Percentiles rank a stretch among this genome's conserved stretches.
These are phyloP conservation scores for Termitomyces sp. DNA, from an alignment of 768 basidiomycete genomes.

Conservation along the genomic window DNA sequence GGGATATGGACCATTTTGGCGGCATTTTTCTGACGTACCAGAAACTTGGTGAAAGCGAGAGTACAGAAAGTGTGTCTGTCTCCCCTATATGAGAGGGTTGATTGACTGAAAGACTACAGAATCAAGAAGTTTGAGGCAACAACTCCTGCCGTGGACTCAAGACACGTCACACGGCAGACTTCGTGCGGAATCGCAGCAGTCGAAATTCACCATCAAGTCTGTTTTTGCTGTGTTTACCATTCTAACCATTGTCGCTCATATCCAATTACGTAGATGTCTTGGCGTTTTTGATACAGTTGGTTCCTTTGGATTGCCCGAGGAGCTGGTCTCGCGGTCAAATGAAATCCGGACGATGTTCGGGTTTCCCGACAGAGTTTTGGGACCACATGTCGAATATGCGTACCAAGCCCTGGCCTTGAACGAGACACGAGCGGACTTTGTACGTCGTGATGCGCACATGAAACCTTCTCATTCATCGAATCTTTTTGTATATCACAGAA, in stretches of 20 bases:
- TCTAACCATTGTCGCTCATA: not conserved
- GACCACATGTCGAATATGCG: conserved; percentile 59
- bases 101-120: not conserved
- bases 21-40: conserved; percentile 60
- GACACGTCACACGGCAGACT: conserved; percentile 47
- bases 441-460: conserved; percentile 27
- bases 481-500: conserved; percentile 23
- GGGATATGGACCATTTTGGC: conserved; percentile 70
- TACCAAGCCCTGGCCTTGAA: conserved; percentile 72
- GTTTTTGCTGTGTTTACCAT: conserved; percentile 8
- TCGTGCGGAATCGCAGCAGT: conserved; percentile 43
- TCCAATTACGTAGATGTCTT: conserved; percentile 48
- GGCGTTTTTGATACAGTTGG: conserved; percentile 83
- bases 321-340: conserved; percentile 43
- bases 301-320: conserved; percentile 65
- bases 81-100: not conserved
- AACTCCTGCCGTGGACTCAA: conserved; percentile 55
- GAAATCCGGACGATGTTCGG: conserved; percentile 56
- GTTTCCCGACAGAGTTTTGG: conserved; percentile 56
- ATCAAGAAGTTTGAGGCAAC: conserved; percentile 28
- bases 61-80: conserved; percentile 35
- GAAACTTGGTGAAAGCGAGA: conserved; percentile 52
- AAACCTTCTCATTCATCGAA: not conserved
- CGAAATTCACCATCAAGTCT: conserved; percentile 62
- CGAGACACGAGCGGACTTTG: conserved; percentile 67